These are phyloP conservation scores for Suhomyces bolitotheri DNA, from an alignment of 1,139 yeast genomes.

Conservation along the genomic window DNA sequence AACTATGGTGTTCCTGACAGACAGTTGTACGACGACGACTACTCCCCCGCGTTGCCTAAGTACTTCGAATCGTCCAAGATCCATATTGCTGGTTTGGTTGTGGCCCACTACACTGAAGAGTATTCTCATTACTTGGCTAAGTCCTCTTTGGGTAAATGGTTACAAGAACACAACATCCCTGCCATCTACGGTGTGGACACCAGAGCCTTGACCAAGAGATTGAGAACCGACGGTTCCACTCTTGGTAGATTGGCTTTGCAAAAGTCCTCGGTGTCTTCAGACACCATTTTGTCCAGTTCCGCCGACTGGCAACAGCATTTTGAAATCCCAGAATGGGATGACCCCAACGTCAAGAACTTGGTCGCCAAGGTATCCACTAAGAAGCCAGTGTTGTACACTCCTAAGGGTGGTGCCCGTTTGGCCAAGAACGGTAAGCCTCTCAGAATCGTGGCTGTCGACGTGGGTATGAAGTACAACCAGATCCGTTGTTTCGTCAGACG, in stretches of 20 bases:
- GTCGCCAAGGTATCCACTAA: conserved; percentile 86
- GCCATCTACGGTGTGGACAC: conserved; percentile 98
- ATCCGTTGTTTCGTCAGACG: conserved; percentile 94
- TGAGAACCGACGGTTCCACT: conserved; percentile 91
- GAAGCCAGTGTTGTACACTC: conserved; percentile 71
- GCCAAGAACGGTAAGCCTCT: conserved; percentile 73
- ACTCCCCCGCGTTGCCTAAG: conserved; percentile 76
- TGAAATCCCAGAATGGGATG: conserved; percentile 83
- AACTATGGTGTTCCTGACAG: conserved; percentile 99
- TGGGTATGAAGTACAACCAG: conserved; percentile 97
- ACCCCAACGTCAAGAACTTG: conserved; percentile 88
- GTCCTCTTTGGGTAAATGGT: conserved; percentile 92
- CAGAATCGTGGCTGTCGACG: conserved; percentile 89
- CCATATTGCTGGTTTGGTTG: conserved; percentile 96
- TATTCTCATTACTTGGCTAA: conserved; percentile 91
- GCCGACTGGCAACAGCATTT: conserved; percentile 61
- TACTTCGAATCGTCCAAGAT: conserved; percentile 90
- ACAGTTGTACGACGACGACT: conserved; percentile 65
- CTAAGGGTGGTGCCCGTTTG: conserved; percentile 49
- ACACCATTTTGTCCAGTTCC: conserved; percentile 37
- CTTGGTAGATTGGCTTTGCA: conserved; percentile 80
- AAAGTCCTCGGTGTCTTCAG: conserved; percentile 42
- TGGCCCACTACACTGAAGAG: conserved; percentile 95
- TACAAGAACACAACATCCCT: conserved; percentile 86
- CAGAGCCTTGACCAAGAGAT: conserved; percentile 87